Conservation (phyloP, 345 rosid species). For the Eucalyptus polyanthemos region DNA sequence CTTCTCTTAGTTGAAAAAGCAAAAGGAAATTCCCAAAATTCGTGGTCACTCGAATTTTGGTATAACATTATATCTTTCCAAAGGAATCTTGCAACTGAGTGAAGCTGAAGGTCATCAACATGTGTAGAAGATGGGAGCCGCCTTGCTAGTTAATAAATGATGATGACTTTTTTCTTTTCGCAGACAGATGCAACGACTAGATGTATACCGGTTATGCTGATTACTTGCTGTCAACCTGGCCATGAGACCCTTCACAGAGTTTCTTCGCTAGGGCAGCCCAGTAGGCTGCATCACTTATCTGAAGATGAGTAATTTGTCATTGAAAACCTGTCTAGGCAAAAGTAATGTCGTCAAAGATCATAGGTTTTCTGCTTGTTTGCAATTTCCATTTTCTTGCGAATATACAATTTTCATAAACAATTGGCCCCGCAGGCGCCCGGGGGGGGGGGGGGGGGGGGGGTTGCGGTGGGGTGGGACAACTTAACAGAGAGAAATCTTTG, state of each 20-base stretch:
- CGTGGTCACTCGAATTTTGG: not conserved
- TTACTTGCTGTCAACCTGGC: slow-evolving; percentile 27
- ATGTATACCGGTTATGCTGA: slow-evolving; percentile 23
- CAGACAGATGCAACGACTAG: slow-evolving; percentile 33
- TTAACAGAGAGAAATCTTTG: not conserved
- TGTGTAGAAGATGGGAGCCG: not conserved
- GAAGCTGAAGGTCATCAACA: not conserved
- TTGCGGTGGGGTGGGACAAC: too few species aligned
- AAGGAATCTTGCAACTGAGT: not conserved
- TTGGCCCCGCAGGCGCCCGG: not conserved
- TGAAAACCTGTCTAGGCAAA: slow-evolving; percentile 36
- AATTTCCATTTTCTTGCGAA: not conserved
- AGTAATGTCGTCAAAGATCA: slow-evolving; percentile 11
- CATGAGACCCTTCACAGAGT: slow-evolving; percentile 28
- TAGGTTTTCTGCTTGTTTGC: not conserved
- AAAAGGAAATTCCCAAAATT: not conserved
- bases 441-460: too few species aligned
- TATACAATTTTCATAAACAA: not conserved
- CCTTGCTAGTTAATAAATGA: not conserved
- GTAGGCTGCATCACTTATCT: slow-evolving; percentile 19
- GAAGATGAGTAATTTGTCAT: slow-evolving; percentile 25
- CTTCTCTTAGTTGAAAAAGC: not conserved
- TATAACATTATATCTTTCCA: not conserved
- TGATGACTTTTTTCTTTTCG: not conserved
- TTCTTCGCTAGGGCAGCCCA: slow-evolving; percentile 18